Conservation (phyloP, 805 yeast species). For the Candida mattraensis region DNA sequence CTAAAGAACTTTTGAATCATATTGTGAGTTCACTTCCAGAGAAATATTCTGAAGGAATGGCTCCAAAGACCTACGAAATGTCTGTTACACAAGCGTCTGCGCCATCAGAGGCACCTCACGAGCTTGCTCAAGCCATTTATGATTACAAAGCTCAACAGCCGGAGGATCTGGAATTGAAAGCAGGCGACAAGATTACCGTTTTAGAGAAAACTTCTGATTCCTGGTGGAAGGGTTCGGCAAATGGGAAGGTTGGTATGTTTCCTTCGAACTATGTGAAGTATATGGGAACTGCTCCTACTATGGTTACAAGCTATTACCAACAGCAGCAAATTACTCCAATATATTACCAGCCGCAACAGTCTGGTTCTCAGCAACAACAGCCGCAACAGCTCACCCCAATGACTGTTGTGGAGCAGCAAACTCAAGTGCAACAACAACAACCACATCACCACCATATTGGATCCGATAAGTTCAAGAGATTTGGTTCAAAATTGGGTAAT, state of each 20-base stretch:
- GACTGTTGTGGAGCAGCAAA: slow-evolving; percentile 20
- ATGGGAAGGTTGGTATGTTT: slow-evolving; percentile 72
- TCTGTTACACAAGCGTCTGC: slow-evolving; percentile 12
- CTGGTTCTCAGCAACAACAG: slow-evolving; percentile 16
- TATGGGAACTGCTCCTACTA: slow-evolving; percentile 17
- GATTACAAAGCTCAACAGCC: slow-evolving; percentile 72
- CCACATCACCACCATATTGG: slow-evolving; percentile 19
- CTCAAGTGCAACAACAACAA: slow-evolving; percentile 21
- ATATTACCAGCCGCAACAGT: slow-evolving; percentile 17
- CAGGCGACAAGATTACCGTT: slow-evolving; percentile 71
- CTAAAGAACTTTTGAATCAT: slow-evolving; percentile 51
- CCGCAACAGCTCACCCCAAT: slow-evolving; percentile 24
- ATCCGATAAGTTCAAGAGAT: slow-evolving; percentile 47
- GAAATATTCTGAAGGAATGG: slow-evolving; percentile 48
- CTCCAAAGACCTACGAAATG: slow-evolving; percentile 27
- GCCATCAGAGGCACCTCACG: slow-evolving; percentile 16
- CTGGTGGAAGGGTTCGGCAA: slow-evolving; percentile 85
- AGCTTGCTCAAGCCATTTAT: slow-evolving; percentile 67
- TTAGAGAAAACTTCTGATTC: slow-evolving; percentile 74
- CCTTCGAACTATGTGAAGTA: slow-evolving; percentile 82
- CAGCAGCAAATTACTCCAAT: slow-evolving; percentile 24
- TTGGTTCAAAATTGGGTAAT: slow-evolving; percentile 85
- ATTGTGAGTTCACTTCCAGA: slow-evolving; percentile 55
- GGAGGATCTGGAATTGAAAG: slow-evolving; percentile 64
- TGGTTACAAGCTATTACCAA: slow-evolving; percentile 19